Percentiles rank a stretch among this genome's conserved stretches.
These are phyloP conservation scores for Byssothecium circinans DNA, from an alignment of 2,329 filamentous ascomycete genomes.

Conservation along the genomic window DNA sequence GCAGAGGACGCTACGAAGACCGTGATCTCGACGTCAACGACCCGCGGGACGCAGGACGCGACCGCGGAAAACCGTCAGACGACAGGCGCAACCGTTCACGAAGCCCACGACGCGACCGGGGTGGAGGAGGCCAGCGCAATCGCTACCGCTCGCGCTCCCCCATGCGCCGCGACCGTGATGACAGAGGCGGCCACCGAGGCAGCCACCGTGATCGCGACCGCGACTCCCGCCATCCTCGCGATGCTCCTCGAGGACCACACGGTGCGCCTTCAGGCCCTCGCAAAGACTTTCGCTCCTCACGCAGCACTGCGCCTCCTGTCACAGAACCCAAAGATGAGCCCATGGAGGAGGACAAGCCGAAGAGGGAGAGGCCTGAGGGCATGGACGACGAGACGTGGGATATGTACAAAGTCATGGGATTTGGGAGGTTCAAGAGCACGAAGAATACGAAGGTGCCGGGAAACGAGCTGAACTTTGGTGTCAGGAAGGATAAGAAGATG, in stretches of 20 bases:
- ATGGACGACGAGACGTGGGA: constrained; percentile 67
- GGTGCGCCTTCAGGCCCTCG: constrained; percentile 15
- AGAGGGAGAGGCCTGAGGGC: constrained; percentile 33
- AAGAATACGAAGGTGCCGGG: constrained; percentile 87
- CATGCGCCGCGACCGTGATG: constrained; percentile 20
- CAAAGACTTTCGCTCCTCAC: constrained; percentile 9
- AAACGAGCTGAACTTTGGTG: constrained; percentile 75
- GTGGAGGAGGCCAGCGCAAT: constrained; percentile 25
- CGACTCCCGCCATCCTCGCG: constrained; percentile 9
- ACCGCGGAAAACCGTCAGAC: constrained; percentile 22
- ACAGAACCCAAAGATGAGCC: constrained; percentile 27
- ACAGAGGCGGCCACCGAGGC: constrained; percentile 15
- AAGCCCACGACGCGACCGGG: constrained; percentile 36
- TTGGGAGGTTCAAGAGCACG: constrained; percentile 80
- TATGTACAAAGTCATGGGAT: constrained; percentile 89
- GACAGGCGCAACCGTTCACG: constrained; percentile 37
- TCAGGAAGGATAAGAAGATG: constrained; percentile 90
- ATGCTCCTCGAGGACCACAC: constrained; percentile 30
- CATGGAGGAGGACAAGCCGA: constrained; percentile 29
- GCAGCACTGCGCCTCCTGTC: constrained; percentile 10
- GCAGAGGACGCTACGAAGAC: constrained; percentile 16
- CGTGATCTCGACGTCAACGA: constrained; percentile 20
- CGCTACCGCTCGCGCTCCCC: constrained; percentile 36
- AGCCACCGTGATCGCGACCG: constrained; percentile 9
- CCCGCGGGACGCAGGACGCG: constrained; percentile 13